phyloP scores from a whole-genome alignment of 129 eudicot species.

The Scalesia atractyloides region DNA sequence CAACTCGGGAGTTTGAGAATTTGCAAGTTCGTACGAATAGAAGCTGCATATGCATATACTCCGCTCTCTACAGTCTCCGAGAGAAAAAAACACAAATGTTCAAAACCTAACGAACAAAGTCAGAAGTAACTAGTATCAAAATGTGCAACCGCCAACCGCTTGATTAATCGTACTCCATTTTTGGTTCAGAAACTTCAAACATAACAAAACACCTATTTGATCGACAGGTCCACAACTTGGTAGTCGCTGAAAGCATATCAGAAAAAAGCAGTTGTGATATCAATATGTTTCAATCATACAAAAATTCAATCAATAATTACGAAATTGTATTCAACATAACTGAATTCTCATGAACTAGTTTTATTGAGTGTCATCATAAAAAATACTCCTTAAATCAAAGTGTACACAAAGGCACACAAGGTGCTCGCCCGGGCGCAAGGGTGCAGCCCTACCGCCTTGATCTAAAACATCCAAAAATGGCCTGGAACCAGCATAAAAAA shows the following conservation, averaged over 20 bases:
- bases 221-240: not conserved
- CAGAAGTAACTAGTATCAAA: not conserved
- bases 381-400: not conserved
- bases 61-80: not conserved
- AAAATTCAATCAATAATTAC: not conserved
- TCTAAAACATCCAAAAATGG: no score
- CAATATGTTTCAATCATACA: not conserved
- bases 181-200: not conserved
- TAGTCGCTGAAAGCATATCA: not conserved
- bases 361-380: not conserved
- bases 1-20: no score
- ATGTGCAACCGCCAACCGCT: not conserved
- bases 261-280: not conserved
- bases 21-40: no score
- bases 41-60: not conserved
- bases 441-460: no score
- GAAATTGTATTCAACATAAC: not conserved
- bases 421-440: no score
- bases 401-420: no score
- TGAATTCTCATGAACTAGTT: not conserved
- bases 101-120: not conserved
- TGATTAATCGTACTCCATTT: not conserved
- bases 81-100: not conserved
- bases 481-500: not conserved
- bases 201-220: not conserved